Conservation (phyloP, 495 filamentous ascomycete genomes). For the Trichocladium antarcticum region DNA sequence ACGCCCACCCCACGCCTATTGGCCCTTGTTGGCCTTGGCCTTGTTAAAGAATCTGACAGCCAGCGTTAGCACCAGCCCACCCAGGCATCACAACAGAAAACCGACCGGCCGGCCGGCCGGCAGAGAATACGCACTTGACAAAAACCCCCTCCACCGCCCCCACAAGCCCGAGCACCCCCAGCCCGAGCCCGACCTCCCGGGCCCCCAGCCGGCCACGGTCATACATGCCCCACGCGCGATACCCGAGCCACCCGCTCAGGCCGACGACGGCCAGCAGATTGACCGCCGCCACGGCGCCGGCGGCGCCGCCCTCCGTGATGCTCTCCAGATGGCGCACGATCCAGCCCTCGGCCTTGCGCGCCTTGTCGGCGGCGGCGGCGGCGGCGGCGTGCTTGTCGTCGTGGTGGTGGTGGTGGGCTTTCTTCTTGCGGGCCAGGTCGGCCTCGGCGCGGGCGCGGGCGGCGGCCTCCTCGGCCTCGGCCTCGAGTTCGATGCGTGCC, state of each 20-base stretch:
- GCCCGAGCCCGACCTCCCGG: slow-evolving; percentile 55
- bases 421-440: slow-evolving; percentile 40
- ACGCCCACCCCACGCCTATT: too few relatives aligned
- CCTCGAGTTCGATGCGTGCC: slow-evolving; percentile 45
- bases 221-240: slow-evolving; percentile 42
- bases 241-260: slow-evolving; percentile 37
- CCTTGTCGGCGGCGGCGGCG: slow-evolving; percentile 13
- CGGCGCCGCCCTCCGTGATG: slow-evolving; percentile 18
- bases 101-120: too few relatives aligned
- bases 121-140: slow-evolving; percentile 33
- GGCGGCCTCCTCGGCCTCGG: slow-evolving; percentile 37
- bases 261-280: slow-evolving; percentile 37
- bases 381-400: neutral
- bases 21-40: too few relatives aligned
- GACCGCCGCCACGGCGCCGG: slow-evolving; percentile 26
- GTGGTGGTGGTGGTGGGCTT: slow-evolving; percentile 20
- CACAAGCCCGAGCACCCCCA: slow-evolving; percentile 37
- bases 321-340: slow-evolving; percentile 27
- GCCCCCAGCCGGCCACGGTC: slow-evolving; percentile 56
- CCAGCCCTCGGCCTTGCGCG: slow-evolving; percentile 32
- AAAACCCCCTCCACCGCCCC: slow-evolving; percentile 34
- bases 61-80: too few relatives aligned
- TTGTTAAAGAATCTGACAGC: too few relatives aligned
- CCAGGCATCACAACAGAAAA: too few relatives aligned
- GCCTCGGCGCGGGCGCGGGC: slow-evolving; percentile 35